Evolutionary conservation across 257 asterid species (phyloP).

Genomic region (Solanum tarijense): DNA sequence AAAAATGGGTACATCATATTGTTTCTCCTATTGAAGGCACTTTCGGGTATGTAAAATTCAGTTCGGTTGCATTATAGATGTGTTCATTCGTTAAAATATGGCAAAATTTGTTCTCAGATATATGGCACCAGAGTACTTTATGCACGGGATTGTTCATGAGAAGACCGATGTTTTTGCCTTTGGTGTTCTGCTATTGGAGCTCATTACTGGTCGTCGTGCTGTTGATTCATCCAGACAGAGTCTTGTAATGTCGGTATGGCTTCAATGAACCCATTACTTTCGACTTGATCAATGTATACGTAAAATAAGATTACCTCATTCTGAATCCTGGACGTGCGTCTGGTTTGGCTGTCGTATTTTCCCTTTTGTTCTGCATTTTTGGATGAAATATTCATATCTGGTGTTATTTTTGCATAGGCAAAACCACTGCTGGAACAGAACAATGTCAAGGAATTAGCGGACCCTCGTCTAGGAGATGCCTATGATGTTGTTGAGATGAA

Average conservation of each 20-base stretch:
- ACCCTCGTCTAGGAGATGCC: constrained; percentile 53
- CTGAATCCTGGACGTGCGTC: neutral
- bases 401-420: constrained; percentile 32
- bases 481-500: constrained; percentile 53
- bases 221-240: constrained; percentile 77
- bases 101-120: constrained; percentile 31
- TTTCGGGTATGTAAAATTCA: constrained; percentile 50
- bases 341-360: neutral
- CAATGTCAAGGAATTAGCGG: constrained; percentile 53
- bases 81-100: neutral
- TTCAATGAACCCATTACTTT: neutral
- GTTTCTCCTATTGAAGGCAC: constrained; percentile 99
- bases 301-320: neutral
- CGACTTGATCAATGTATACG: neutral
- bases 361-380: neutral
- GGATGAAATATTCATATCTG: neutral
- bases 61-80: neutral
- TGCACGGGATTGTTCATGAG: constrained; percentile 89
- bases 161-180: constrained; percentile 91
- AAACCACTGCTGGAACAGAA: constrained; percentile 71
- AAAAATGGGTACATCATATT: constrained; percentile 76
- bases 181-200: constrained; percentile 83
- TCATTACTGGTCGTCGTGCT: constrained; percentile 87
- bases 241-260: constrained; percentile 93
- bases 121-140: constrained; percentile 98